Evolutionary conservation across 805 yeast genomes (phyloP), one percentile per base, ranked within the genome.

Genomic region (Kodamaea neixiangensis): DNA sequence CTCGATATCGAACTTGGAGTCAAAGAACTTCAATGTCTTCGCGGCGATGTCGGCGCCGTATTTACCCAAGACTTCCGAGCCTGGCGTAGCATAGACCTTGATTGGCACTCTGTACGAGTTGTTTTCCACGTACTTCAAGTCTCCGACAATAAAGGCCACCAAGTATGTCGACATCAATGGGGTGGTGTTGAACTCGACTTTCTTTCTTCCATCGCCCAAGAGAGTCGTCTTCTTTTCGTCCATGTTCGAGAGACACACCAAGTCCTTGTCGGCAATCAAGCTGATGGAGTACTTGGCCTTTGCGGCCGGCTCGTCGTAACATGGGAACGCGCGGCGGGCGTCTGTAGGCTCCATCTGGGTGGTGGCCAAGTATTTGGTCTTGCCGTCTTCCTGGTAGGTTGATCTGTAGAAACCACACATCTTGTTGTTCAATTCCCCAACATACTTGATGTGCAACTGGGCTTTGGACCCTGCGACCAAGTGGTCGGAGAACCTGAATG

Each of bases 301-400:
- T 53, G 86, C 77, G 50, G 87, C 82, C 18, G 96, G 96, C 66
- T 87, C 94, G 68, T 88, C 96, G 61, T 85, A 86, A 63, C 87
- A 87, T 31, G 96, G 96, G 77, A 88, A 88, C 7, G 94, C 94
- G 61, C 90, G 79, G 61, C 96, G 82, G 59, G 93, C 89, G 64
- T 88, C 94, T 17, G 93, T 86, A 19, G 96, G 85, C 71, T 88
- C 96, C 82, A 88, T 85, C 69, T 88, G 96, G 42, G 96, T 87
- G 43, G 92, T 85, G 41, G 90, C 89, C 78, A 87, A 76, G 66
- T 85, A 85, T 62, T 83, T 85, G 37, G 82, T 83, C 52, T 76
- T 75, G 18, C 89, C 87, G 55, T 85, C 77, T 53, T 77, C 76
- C 55, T 76, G 76, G 66, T 87, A 87, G 39, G 82, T 71, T 15